These are phyloP conservation scores for Mariannaea sp. DNA, from an alignment of 2,329 filamentous ascomycete species.

Conservation along the genomic window DNA sequence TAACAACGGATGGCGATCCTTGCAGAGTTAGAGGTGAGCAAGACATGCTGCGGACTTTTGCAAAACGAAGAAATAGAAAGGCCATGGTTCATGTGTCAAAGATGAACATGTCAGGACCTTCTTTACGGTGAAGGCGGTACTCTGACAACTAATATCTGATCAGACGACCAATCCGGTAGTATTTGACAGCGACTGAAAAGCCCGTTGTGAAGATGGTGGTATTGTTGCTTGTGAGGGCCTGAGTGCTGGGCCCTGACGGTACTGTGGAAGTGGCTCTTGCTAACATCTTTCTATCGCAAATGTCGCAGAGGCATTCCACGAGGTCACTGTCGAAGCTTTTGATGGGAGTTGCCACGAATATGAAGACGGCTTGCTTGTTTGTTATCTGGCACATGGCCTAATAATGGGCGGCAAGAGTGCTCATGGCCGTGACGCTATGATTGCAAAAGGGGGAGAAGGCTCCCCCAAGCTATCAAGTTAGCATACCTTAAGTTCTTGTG, in stretches of 20 bases:
- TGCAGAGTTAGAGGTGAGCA: constrained; percentile 18
- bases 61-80: too few relatives aligned
- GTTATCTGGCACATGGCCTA: constrained; percentile 62
- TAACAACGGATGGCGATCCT: constrained; percentile 16
- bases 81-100: constrained; percentile 1
- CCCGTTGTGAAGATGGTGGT: constrained; percentile 29
- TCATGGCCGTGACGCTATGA: constrained; percentile 56
- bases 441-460: constrained; percentile 43
- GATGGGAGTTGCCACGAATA: constrained; percentile 49
- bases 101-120: not conserved
- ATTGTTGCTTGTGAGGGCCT: constrained; percentile 57
- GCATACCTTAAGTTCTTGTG: constrained; percentile 49
- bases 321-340: constrained; percentile 61
- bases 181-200: constrained; percentile 14
- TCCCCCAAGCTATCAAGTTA: constrained; percentile 30
- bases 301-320: constrained; percentile 60
- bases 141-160: too few relatives aligned
- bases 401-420: constrained; percentile 54
- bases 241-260: constrained; percentile 58
- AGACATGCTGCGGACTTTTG: not conserved
- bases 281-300: constrained; percentile 54
- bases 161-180: too few relatives aligned
- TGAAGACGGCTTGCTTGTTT: constrained; percentile 63
- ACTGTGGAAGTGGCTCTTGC: constrained; percentile 56
- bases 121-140: too few relatives aligned